phyloP scores from a whole-genome alignment of 352 stramenopile genomes.

The Aphanomyces cochlioides region DNA sequence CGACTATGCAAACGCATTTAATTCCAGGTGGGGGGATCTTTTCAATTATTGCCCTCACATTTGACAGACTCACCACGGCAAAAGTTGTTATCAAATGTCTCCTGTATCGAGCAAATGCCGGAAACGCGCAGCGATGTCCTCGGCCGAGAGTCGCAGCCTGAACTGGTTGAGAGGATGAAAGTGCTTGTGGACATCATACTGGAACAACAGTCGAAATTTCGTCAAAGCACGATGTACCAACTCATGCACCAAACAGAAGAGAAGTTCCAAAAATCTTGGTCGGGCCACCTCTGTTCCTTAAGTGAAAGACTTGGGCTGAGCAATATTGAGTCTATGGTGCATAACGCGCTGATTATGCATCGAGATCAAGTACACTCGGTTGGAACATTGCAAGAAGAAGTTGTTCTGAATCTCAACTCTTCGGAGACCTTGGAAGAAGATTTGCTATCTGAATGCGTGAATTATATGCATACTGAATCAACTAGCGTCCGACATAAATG shows the following conservation, averaged over 20 bases:
- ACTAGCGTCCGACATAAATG: neutral
- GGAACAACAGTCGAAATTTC: constrained; percentile 9
- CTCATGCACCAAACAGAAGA: neutral
- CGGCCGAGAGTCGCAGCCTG: neutral
- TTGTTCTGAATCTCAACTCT: neutral
- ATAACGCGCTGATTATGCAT: constrained; percentile 3
- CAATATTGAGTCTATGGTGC: neutral
- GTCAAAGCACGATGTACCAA: neutral
- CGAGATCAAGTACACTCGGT: constrained; percentile 4
- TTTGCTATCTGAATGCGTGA: constrained; percentile 3
- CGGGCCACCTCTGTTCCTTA: neutral
- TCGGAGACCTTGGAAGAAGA: constrained; percentile 14
- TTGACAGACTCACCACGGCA: no score
- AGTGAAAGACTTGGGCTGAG: neutral
- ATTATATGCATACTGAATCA: constrained; percentile 7
- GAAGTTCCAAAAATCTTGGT: constrained; percentile 3
- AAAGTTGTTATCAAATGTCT: no score
- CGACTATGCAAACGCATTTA: no score
- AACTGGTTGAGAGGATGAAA: constrained; percentile 8
- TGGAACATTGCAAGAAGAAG: neutral
- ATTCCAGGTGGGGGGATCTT: no score
- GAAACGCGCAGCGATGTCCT: neutral
- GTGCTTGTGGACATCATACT: constrained; percentile 13
- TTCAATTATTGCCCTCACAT: no score
- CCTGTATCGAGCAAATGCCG: neutral